A percentile compares a stretch with the other conserved stretches of the same genome.
Evolutionary conservation across 2,329 filamentous ascomycete genomes (phyloP).

Genomic region (Ophiostoma novo-ulmi): DNA sequence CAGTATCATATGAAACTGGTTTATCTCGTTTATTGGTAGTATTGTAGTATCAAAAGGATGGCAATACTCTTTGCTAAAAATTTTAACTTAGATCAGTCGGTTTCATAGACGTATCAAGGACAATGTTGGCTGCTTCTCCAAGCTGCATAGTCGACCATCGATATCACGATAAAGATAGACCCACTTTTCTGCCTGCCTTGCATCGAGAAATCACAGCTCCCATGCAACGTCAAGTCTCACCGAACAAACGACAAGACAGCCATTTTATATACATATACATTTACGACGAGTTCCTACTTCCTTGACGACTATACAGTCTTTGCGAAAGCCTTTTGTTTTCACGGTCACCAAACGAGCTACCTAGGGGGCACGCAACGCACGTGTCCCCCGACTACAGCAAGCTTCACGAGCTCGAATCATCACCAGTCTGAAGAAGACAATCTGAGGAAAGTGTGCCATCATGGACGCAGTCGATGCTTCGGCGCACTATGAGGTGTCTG

Average conservation of each 20-base stretch:
- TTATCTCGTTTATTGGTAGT: background rate
- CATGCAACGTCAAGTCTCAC: background rate
- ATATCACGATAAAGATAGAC: background rate
- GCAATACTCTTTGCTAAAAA: background rate
- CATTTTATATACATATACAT: background rate
- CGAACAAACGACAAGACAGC: background rate
- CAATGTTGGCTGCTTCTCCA: background rate
- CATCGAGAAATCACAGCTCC: slow-evolving; percentile 4
- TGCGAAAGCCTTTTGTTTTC: background rate
- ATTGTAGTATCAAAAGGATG: too few species aligned
- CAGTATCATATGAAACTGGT: background rate
- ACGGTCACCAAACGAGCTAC: background rate
- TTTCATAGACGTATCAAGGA: background rate
- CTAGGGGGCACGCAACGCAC: background rate
- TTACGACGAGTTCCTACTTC: background rate
- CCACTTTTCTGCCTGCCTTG: background rate
- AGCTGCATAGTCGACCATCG: background rate
- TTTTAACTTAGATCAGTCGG: background rate
- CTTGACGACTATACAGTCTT: background rate
- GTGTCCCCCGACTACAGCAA: slow-evolving; percentile 16
- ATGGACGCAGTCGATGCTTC: slow-evolving; percentile 55
- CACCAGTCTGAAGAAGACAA: background rate
- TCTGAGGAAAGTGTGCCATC: background rate
- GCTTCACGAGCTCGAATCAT: slow-evolving; percentile 1
- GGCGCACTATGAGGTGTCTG: slow-evolving; percentile 54